Conservation (phyloP, 73 alveolate species). For the Stentor coeruleus region DNA sequence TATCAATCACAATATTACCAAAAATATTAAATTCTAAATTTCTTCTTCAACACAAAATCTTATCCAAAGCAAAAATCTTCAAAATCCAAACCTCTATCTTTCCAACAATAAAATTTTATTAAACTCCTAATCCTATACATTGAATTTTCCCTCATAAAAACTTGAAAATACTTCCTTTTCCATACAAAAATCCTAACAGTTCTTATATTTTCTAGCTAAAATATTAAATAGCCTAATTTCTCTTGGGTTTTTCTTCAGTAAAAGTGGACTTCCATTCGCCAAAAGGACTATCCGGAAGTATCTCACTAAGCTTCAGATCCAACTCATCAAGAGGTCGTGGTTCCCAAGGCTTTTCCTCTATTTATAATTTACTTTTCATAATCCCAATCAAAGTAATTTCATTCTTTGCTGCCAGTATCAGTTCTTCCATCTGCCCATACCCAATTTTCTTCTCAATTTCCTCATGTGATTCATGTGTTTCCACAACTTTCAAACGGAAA, state of each 20-base stretch:
- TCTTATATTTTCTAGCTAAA: too few species aligned
- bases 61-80: too few species aligned
- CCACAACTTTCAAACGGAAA: constrained; percentile 27
- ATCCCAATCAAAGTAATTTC: constrained; percentile 8
- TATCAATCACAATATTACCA: too few species aligned
- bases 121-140: too few species aligned
- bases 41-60: too few species aligned
- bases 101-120: too few species aligned
- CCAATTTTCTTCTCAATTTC: constrained; percentile 17
- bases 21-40: too few species aligned
- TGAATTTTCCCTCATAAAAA: too few species aligned
- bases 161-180: too few species aligned
- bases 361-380: not conserved
- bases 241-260: not conserved
- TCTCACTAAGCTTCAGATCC: constrained; percentile 13
- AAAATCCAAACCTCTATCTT: too few species aligned
- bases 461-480: not conserved
- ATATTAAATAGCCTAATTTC: not conserved
- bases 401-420: not conserved
- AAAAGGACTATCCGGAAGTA: not conserved
- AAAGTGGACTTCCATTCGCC: not conserved
- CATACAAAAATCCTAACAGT: too few species aligned
- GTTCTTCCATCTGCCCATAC: not conserved
- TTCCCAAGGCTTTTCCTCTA: constrained; percentile 31
- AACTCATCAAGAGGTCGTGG: constrained; percentile 14